Evolutionary conservation across 176 grass and related monocot genomes (phyloP).

Genomic region (Eleusine coracana): DNA sequence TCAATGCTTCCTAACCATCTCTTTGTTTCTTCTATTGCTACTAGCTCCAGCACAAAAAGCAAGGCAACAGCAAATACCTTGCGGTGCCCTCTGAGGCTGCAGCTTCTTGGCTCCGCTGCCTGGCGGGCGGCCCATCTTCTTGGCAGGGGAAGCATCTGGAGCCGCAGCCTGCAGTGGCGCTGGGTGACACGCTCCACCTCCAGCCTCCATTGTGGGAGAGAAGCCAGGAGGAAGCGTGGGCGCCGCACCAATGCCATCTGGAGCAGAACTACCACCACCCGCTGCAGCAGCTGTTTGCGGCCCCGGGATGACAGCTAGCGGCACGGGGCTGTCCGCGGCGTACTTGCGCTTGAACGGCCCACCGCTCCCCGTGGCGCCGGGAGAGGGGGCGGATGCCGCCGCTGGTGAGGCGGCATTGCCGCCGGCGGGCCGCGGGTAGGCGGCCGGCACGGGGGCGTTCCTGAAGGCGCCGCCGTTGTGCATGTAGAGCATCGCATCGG

Average conservation of each 20-base stretch:
- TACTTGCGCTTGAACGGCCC: conserved; percentile 59
- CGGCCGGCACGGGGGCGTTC: conserved; percentile 9
- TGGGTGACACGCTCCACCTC: background rate
- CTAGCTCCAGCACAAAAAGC: background rate
- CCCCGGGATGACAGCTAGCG: conserved; percentile 31
- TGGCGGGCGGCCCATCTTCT: conserved; percentile 41
- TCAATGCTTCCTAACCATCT: background rate
- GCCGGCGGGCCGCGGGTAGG: conserved; percentile 8
- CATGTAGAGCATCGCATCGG: conserved; percentile 24
- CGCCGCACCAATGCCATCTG: background rate
- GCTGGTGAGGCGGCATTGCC: conserved; percentile 10
- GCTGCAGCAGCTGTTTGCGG: background rate
- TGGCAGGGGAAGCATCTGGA: background rate
- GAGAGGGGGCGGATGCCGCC: background rate
- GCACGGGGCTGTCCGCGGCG: conserved; percentile 29
- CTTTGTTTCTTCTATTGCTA: background rate
- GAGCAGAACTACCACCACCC: background rate
- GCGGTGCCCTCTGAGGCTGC: conserved; percentile 32
- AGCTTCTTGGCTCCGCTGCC: conserved; percentile 47
- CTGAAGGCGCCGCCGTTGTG: conserved; percentile 38
- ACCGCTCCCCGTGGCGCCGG: background rate
- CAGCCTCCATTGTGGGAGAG: background rate
- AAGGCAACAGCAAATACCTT: conserved; percentile 38
- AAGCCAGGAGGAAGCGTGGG: conserved; percentile 29
- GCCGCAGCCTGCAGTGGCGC: background rate